phyloP scores from a whole-genome alignment of 306 rosid species.

The Aeschynomene evenia region DNA sequence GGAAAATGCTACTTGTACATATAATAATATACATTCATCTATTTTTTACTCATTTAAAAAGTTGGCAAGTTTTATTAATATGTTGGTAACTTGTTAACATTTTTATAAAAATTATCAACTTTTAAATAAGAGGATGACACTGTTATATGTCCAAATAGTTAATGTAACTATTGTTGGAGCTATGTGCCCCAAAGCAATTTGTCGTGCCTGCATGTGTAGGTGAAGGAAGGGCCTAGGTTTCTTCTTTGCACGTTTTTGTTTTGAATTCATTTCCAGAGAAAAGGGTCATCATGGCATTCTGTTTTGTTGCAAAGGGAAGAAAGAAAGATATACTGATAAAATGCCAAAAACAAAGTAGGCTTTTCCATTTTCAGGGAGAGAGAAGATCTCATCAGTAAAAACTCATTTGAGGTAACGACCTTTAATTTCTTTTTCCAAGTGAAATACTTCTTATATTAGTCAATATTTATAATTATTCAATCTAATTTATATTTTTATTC shows the following conservation, averaged over 20 bases:
- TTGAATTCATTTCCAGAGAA: constrained; percentile 10
- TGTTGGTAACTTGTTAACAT: too few relatives aligned
- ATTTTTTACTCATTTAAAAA: too few relatives aligned
- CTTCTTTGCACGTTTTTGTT: constrained; percentile 22
- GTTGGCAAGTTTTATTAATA: too few relatives aligned
- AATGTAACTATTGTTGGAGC: constrained; percentile 15
- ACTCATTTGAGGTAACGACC: background rate
- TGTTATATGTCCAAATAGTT: too few relatives aligned
- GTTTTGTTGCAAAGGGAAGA: constrained; percentile 30
- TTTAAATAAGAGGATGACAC: too few relatives aligned
- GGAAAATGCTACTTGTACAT: too few relatives aligned
- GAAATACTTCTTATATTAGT: too few relatives aligned
- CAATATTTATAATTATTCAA: too few relatives aligned
- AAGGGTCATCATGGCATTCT: constrained; percentile 2
- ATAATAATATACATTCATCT: too few relatives aligned
- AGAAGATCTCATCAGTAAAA: background rate
- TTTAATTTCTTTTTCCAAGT: background rate
- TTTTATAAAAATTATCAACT: too few relatives aligned
- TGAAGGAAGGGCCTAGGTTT: constrained; percentile 13
- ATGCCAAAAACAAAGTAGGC: background rate
- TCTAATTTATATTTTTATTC: too few relatives aligned
- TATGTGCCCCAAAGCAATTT: background rate
- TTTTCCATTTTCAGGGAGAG: constrained; percentile 3
- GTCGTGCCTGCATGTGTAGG: constrained; percentile 19
- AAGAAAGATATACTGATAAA: background rate